Evolutionary conservation across 2,329 filamentous ascomycete species (phyloP), one percentile per base, ranked within the genome.

Genomic region (Verticillium zaregamsianum): DNA sequence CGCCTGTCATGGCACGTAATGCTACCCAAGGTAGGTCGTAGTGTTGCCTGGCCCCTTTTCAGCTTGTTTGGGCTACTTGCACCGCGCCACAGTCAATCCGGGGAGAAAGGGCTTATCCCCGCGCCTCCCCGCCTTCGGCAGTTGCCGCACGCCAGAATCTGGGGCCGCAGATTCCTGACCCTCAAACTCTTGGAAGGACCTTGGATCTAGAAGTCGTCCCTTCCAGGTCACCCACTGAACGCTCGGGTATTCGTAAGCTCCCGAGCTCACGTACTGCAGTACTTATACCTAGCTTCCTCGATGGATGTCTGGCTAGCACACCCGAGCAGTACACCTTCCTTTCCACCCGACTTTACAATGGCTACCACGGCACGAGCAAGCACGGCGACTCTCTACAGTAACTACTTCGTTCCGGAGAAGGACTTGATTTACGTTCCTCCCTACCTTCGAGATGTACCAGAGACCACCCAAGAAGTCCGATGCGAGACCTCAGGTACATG

Each of bases 361-460:
- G 25, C 23, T 7, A 31, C 52, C 23, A 9, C 52, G 12, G 15
- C 52, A 17, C 11, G 37, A 32, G n/a, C 33, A 8, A 32, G n/a
- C 12, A 28, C 52, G 3, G 4, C 20, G 11, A 31, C n/a, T 15
- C 55, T 35, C 7, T 65, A 62, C 58, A 66, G 64, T 57, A 60
- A 59, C 40, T 66, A 64, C 55, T 64, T 64, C 49, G 35, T 66
- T 0, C 33, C 52, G 0, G 64, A 66, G 39, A 54, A 61, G 20
- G 63, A 66, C 52, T 59, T 66, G 2, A 55, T 60, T 15, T 66
- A 63, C 39, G 32, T 64, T 2, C 64, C 64, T 2, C 64, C 61
- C 6, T 66, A 66, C 33, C 52, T 66, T 32, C 62, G 63, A 6
- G 64, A 64, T 45, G 63, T 64, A 11, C 63, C 63, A 12, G 64